phyloP scores from a whole-genome alignment of 176 grass and related monocot species.

The Tillandsia leiboldiana region DNA sequence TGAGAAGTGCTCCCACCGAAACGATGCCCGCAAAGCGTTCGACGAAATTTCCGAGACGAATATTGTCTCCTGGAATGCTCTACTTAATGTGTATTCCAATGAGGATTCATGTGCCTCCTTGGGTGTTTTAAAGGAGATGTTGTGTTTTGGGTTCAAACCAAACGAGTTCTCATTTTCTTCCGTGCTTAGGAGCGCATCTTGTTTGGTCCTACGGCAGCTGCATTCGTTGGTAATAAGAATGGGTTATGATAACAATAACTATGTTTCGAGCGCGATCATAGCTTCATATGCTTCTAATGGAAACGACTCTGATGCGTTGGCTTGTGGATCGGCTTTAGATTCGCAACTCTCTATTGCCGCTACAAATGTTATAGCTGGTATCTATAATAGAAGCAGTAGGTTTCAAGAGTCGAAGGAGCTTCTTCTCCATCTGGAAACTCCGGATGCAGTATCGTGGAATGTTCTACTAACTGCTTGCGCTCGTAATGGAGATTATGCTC shows the following conservation, averaged over 20 bases:
- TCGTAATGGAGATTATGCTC: constrained; percentile 35
- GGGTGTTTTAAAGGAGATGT: constrained; percentile 37
- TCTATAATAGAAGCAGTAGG: constrained; percentile 43
- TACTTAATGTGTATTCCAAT: constrained; percentile 33
- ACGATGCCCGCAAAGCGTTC: constrained; percentile 34
- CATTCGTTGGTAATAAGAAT: constrained; percentile 64
- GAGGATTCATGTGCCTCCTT: constrained; percentile 23
- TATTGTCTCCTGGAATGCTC: constrained; percentile 47
- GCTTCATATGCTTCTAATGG: constrained; percentile 55
- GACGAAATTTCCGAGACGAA: constrained; percentile 34
- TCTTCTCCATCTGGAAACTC: constrained; percentile 32
- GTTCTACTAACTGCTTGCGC: constrained; percentile 57
- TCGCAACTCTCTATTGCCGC: constrained; percentile 21
- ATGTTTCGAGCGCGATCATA: constrained; percentile 52
- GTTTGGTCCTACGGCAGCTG: constrained; percentile 40
- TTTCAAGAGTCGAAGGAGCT: constrained; percentile 44
- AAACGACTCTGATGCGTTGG: constrained; percentile 29
- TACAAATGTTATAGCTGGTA: constrained; percentile 46
- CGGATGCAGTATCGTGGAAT: constrained; percentile 58
- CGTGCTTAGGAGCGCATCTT: constrained; percentile 36
- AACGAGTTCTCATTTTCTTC: constrained; percentile 60
- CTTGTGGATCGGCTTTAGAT: constrained; percentile 31
- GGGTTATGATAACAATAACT: constrained; percentile 39
- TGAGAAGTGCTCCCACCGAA: constrained; percentile 22
- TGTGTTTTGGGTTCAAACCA: constrained; percentile 34